Evolutionary conservation across 2,329 filamentous ascomycete species (phyloP), one percentile per base, ranked within the genome.

Genomic region (Whalleya microplaca): DNA sequence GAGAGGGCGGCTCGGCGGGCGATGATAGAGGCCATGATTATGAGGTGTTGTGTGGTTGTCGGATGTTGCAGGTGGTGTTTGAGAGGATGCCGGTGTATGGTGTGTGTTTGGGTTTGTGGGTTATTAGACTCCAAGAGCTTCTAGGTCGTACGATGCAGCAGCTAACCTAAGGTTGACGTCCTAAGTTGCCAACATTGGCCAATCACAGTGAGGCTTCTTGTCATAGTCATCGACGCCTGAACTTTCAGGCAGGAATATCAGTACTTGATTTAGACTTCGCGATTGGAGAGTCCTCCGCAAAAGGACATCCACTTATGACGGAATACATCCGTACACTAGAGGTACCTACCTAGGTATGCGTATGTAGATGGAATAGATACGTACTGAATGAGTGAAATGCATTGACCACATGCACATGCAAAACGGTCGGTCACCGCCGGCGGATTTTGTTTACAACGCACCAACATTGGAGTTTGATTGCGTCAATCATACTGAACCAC

Each of bases 21-120:
- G 69, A 84, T 74, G 66, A 80, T 72, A 67, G 84, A 84, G 59
- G 83, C 80, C 83, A 86, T 86, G 72, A 69, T 74, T 72, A 64
- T 63, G 64, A 65, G 57, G 48, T 55, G 21, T 46, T 45, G 41
- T 41, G 23, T 21, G 53, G 56, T 32, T n/a, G n/a, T n/a, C n/a
- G n/a, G 50, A 45, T 48, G 21, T 50, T 54, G 58, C 54, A 50
- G 29, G 49, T 52, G 46, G 52, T 44, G 48, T 23, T 58, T 43
- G 44, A 43, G 53, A 53, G 44, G 41, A 37, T 54, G 42, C 10
- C 21, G 29, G n/a, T n/a, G n/a, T n/a, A n/a, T n/a, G 20, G 18
- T 32, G 18, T 44, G 40, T 47, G 21, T 40, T 42, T 29, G 48
- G 48, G 12, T 42, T 56, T 50, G 44, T 20, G 53, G 53, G 40